Conservation (phyloP, 148 eudicot genomes). For the Chenopodium formosanum region DNA sequence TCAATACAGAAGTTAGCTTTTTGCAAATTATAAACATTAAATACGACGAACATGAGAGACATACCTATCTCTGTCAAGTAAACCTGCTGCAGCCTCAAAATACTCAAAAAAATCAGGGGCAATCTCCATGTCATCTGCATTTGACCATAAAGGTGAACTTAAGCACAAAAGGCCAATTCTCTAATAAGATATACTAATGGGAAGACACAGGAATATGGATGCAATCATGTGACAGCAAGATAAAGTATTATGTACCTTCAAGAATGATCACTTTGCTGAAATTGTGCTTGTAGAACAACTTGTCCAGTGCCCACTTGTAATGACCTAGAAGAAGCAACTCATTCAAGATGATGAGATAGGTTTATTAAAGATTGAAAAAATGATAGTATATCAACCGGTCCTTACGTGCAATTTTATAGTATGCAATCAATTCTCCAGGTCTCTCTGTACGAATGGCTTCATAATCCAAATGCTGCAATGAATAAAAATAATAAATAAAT, state of each 20-base stretch:
- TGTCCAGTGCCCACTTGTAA: constrained; percentile 97
- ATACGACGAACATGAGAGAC: constrained; percentile 23
- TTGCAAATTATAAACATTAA: neutral
- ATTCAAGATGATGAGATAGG: constrained; percentile 8
- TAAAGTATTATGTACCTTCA: constrained; percentile 58
- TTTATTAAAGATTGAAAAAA: neutral
- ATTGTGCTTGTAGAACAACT: constrained; percentile 80
- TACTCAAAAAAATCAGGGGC: constrained; percentile 95
- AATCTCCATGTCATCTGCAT: constrained; percentile 97
- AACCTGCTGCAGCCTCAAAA: constrained; percentile 87
- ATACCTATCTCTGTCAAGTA: constrained; percentile 89
- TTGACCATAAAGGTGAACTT: constrained; percentile 20
- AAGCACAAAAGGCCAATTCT: constrained; percentile 12
- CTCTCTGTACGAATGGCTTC: constrained; percentile 77
- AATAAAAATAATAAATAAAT: constrained; percentile 17
- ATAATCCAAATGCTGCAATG: constrained; percentile 86
- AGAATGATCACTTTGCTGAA: constrained; percentile 85
- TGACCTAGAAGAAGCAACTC: constrained; percentile 61
- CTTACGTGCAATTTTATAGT: constrained; percentile 98
- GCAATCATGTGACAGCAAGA: neutral
- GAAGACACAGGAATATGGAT: neutral
- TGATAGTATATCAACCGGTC: constrained; percentile 1
- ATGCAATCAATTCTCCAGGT: constrained; percentile 91
- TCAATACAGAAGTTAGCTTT: neutral
- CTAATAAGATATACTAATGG: neutral